A percentile compares a stretch with the other conserved stretches of the same genome.
Conservation (phyloP, 192 early-diverging fungal species). For the Jimgerdemannia flammicorona region DNA sequence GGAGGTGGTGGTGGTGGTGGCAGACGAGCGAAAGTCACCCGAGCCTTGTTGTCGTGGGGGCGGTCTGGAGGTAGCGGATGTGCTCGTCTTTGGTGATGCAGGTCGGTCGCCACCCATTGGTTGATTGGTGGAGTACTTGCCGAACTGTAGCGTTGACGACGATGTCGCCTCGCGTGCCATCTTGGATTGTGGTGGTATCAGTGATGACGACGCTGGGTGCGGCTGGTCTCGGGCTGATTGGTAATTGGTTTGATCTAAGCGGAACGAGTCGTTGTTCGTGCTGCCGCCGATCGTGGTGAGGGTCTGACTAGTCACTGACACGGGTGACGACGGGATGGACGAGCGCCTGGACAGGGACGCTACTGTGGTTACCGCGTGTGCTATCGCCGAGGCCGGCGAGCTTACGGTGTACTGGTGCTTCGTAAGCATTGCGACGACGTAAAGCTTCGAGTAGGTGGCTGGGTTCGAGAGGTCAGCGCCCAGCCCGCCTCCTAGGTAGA, state of each 20-base stretch:
- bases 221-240: background rate
- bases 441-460: conserved; percentile 40
- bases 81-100: background rate
- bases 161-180: background rate
- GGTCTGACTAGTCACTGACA: background rate
- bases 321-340: background rate
- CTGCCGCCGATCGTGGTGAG: background rate
- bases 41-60: background rate
- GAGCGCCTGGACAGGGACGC: background rate
- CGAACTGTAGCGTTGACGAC: background rate
- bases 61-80: background rate
- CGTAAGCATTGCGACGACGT: conserved; percentile 43
- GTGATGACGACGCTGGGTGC: background rate
- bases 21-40: background rate
- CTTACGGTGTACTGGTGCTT: conserved; percentile 15
- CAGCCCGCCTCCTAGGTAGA: conserved; percentile 58
- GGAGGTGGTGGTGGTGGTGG: conserved; percentile 1
- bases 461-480: conserved; percentile 44
- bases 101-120: background rate
- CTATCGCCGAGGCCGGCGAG: background rate
- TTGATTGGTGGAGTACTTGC: too few species aligned
- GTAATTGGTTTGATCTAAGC: background rate
- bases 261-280: background rate
- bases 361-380: background rate
- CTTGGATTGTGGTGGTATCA: background rate